Evolutionary conservation across 1,284 basidiomycete species (phyloP).

Genomic region (Pterulicium gracile): DNA sequence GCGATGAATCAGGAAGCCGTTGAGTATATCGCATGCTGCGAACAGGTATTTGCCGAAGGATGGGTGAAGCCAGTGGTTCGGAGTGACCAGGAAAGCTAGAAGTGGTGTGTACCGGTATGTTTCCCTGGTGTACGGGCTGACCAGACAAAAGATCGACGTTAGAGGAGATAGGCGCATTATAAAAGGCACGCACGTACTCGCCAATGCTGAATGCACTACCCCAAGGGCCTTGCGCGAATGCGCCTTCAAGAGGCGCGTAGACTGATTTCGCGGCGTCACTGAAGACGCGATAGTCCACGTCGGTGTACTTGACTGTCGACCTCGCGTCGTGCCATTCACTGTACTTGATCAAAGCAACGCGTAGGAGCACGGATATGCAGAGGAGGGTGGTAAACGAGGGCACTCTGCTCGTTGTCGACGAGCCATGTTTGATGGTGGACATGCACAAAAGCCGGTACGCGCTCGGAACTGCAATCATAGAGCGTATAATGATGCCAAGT

Average conservation of each 20-base stretch:
- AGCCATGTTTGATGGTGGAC: too few species aligned
- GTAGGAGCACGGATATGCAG: constrained; percentile 43
- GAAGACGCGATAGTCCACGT: constrained; percentile 95
- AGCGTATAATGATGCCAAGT: too few species aligned
- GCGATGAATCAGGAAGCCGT: constrained; percentile 70
- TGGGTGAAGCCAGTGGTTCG: constrained; percentile 71
- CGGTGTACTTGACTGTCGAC: constrained; percentile 89
- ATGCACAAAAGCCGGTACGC: too few species aligned
- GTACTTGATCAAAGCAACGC: constrained; percentile 68
- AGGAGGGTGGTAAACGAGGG: constrained; percentile 46
- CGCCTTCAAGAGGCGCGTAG: constrained; percentile 30
- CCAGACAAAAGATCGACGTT: constrained; percentile 8
- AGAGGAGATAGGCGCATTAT: constrained; percentile 10
- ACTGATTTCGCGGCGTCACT: constrained; percentile 80
- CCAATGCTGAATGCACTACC: constrained; percentile 41
- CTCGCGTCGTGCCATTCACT: constrained; percentile 82
- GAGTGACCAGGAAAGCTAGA: constrained; percentile 73
- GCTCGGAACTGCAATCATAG: too few species aligned
- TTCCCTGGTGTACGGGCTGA: constrained; percentile 85
- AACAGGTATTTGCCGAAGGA: constrained; percentile 90
- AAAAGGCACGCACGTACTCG: constrained; percentile 40
- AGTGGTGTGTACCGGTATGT: constrained; percentile 98
- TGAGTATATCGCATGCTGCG: constrained; percentile 73
- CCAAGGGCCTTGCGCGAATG: constrained; percentile 55
- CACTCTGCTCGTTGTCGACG: too few species aligned